Evolutionary conservation across 768 basidiomycete species (phyloP).

Genomic region (Amanita exitialis): DNA sequence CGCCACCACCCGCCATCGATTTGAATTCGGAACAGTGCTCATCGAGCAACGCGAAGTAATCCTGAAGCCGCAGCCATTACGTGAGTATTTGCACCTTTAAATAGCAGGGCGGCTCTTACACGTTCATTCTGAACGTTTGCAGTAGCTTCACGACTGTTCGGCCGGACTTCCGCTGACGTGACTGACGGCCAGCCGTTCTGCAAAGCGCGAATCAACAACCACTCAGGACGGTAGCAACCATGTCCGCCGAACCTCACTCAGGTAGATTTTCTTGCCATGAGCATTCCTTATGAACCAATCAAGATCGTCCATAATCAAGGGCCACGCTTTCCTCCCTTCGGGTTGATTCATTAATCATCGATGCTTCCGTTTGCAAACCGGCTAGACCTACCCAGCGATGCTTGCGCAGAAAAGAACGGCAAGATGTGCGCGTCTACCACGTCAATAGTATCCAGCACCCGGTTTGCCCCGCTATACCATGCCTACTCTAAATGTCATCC

Average conservation of each 20-base stretch:
- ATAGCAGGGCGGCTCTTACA: constrained; percentile 21
- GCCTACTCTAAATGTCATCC: constrained; percentile 17
- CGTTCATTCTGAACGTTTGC: constrained; percentile 54
- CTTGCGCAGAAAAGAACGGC: constrained; percentile 52
- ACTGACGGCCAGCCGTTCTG: constrained; percentile 76
- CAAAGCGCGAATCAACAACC: not conserved
- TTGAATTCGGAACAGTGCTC: constrained; percentile 56
- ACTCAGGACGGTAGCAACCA: not conserved
- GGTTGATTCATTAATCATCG: not conserved
- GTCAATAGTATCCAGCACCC: constrained; percentile 51
- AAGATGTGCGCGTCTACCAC: constrained; percentile 62
- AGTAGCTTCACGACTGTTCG: constrained; percentile 54
- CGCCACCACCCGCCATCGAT: constrained; percentile 43
- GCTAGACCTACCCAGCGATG: constrained; percentile 37
- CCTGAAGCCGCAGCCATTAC: constrained; percentile 21
- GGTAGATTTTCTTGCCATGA: constrained; percentile 64
- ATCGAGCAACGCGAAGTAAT: constrained; percentile 57
- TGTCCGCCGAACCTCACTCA: constrained; percentile 43
- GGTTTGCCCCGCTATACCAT: constrained; percentile 36
- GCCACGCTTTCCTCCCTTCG: constrained; percentile 51
- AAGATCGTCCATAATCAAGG: constrained; percentile 45
- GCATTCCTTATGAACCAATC: constrained; percentile 61
- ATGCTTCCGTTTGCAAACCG: not conserved
- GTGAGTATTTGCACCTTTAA: not conserved
- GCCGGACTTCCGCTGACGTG: constrained; percentile 49